A percentile compares a stretch with the other conserved stretches of the same genome.
Conservation (phyloP, 1,139 yeast species). For the Pichiaceae sp. region DNA sequence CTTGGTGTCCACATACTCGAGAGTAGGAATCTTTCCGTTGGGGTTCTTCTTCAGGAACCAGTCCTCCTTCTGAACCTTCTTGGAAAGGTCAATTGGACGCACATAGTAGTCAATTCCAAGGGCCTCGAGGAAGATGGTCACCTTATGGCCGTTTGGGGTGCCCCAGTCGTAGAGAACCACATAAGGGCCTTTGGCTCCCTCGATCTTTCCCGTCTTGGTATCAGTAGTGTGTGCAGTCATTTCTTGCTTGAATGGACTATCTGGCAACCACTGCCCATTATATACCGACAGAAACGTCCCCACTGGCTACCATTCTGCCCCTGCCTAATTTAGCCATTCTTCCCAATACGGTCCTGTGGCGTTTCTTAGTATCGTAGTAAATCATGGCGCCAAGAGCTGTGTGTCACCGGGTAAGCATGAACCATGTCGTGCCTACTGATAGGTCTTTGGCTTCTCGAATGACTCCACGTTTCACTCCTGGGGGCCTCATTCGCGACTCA, state of each 20-base stretch:
- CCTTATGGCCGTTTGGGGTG: slow-evolving; percentile 55
- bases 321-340: background rate
- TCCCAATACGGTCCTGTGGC: background rate
- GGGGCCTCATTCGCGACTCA: too few relatives aligned
- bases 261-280: background rate
- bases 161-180: slow-evolving; percentile 35
- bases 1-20: slow-evolving; percentile 37
- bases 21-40: slow-evolving; percentile 55
- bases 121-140: slow-evolving; percentile 39
- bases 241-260: too few relatives aligned
- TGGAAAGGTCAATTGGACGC: slow-evolving; percentile 31
- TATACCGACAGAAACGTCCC: background rate
- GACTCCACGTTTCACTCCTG: too few relatives aligned
- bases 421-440: too few relatives aligned
- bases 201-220: background rate
- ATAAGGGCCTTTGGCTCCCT: slow-evolving; percentile 27
- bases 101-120: slow-evolving; percentile 40
- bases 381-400: too few relatives aligned
- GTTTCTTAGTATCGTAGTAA: background rate
- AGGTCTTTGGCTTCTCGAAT: too few relatives aligned
- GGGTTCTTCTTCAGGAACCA: slow-evolving; percentile 51
- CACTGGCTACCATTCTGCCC: background rate
- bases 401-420: too few relatives aligned
- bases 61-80: slow-evolving; percentile 37
- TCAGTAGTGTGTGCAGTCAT: background rate